A percentile compares a stretch with the other conserved stretches of the same genome.
These are phyloP conservation scores for Beauveria rudraprayagi DNA, from an alignment of 2,329 filamentous ascomycete species.

Conservation along the genomic window DNA sequence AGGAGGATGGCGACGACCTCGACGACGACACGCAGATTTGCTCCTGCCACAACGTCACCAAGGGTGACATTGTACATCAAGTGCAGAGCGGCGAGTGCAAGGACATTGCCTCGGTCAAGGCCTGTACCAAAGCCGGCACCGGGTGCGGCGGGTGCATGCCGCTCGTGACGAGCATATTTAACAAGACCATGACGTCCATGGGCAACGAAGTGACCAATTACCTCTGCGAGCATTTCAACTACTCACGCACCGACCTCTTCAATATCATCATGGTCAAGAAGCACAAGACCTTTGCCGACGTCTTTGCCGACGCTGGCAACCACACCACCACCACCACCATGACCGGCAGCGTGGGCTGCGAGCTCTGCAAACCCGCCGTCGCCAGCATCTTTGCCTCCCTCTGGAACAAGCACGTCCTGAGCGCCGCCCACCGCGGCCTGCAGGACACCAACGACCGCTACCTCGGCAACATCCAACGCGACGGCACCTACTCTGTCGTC, in stretches of 20 bases:
- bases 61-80: conserved; percentile 64
- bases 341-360: conserved; percentile 59
- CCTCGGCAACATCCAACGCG: conserved; percentile 81
- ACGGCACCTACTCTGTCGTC: conserved; percentile 84
- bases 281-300: conserved; percentile 60
- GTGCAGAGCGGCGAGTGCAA: conserved; percentile 77
- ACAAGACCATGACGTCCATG: conserved; percentile 76
- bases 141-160: conserved; percentile 89
- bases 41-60: conserved; percentile 87
- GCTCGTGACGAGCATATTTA: conserved; percentile 82
- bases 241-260: conserved; percentile 82
- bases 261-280: conserved; percentile 80
- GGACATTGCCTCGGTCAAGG: conserved; percentile 73
- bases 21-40: conserved; percentile 83
- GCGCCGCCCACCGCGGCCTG: conserved; percentile 59
- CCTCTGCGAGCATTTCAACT: conserved; percentile 75
- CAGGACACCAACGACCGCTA: conserved; percentile 90
- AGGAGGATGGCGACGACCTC: conserved; percentile 68
- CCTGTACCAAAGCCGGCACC: conserved; percentile 85
- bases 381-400: conserved; percentile 73
- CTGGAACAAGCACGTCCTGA: conserved; percentile 78
- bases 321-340: conserved; percentile 32
- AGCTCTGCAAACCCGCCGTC: conserved; percentile 77
- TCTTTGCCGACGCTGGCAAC: conserved; percentile 72
- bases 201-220: conserved; percentile 83